Evolutionary conservation across 192 early-diverging fungal genomes (phyloP).

Genomic region (Gaertneriomyces semiglobifer): DNA sequence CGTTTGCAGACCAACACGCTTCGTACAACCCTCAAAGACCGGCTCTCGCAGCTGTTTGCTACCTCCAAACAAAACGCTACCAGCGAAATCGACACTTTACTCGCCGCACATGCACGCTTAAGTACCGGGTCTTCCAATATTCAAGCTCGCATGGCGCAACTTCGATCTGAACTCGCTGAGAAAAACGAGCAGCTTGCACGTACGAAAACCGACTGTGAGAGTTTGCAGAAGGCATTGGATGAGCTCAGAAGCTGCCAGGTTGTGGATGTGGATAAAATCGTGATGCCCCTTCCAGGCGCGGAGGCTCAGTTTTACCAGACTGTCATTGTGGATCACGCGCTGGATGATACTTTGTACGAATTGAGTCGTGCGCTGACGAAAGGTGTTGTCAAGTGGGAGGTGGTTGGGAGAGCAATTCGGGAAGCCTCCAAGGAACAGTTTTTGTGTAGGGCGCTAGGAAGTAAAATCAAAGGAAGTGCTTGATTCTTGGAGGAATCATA

Average conservation of each 20-base stretch:
- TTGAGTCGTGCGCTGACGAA: conserved; percentile 66
- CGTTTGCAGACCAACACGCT: no score
- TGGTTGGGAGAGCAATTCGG: no score
- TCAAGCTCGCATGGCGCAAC: conserved; percentile 27
- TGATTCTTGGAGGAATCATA: no score
- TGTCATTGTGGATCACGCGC: conserved; percentile 84
- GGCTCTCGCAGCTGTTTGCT: no score
- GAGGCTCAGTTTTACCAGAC: conserved; percentile 71
- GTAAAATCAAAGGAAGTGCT: no score
- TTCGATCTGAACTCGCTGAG: conserved; percentile 54
- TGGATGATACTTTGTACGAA: conserved; percentile 83
- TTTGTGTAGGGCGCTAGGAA: no score
- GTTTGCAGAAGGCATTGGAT: conserved; percentile 54
- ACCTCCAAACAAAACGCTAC: no score
- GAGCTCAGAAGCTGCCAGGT: conserved; percentile 68
- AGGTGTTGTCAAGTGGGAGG: no score
- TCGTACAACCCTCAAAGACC: no score
- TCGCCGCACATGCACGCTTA: no score
- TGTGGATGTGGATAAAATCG: neutral
- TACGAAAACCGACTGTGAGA: conserved; percentile 55
- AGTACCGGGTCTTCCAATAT: neutral
- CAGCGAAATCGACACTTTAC: no score
- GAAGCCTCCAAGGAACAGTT: no score
- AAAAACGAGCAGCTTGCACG: conserved; percentile 55
- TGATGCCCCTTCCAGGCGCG: neutral